phyloP scores from a whole-genome alignment of 225 moss, liverwort and hornwort species.

The Sphagnum tenellum region DNA sequence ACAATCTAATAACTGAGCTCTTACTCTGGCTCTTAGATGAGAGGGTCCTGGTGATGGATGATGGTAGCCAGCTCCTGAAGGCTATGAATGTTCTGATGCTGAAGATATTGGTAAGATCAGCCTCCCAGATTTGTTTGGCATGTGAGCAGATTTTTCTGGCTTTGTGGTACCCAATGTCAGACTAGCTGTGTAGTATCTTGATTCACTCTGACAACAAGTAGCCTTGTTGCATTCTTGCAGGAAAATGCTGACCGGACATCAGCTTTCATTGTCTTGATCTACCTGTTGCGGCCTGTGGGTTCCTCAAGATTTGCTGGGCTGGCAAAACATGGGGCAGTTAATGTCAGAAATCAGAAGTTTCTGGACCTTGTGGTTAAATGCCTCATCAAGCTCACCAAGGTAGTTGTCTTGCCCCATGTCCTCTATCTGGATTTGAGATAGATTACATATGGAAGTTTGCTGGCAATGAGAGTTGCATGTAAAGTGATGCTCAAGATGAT shows the following conservation, averaged over 20 bases:
- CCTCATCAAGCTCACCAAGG: constrained; percentile 96
- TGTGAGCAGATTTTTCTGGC: too few relatives aligned
- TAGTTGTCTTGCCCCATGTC: not conserved
- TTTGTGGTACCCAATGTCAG: too few relatives aligned
- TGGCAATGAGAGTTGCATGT: too few relatives aligned
- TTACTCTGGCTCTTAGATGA: constrained; percentile 94
- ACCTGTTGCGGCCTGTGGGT: constrained; percentile 66
- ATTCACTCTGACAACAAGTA: too few relatives aligned
- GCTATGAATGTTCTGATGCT: constrained; percentile 97
- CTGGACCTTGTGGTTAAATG: constrained; percentile 97
- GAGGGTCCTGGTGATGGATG: constrained; percentile 84
- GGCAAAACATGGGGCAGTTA: constrained; percentile 27
- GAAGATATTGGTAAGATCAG: constrained; percentile 60
- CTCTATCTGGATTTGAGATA: too few relatives aligned
- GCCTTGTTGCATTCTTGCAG: constrained; percentile 4
- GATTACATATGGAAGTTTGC: too few relatives aligned
- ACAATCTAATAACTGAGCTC: constrained; percentile 85
- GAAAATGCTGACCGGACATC: constrained; percentile 97
- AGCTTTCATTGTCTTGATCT: constrained; percentile 90
- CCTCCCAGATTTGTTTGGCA: too few relatives aligned
- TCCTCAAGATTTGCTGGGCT: constrained; percentile 40
- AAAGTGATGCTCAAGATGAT: not conserved
- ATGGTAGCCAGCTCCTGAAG: constrained; percentile 88
- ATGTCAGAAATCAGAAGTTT: constrained; percentile 72
- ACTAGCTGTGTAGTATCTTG: too few relatives aligned